Conservation (phyloP, 129 eudicot species). For the Flaveria robusta region DNA sequence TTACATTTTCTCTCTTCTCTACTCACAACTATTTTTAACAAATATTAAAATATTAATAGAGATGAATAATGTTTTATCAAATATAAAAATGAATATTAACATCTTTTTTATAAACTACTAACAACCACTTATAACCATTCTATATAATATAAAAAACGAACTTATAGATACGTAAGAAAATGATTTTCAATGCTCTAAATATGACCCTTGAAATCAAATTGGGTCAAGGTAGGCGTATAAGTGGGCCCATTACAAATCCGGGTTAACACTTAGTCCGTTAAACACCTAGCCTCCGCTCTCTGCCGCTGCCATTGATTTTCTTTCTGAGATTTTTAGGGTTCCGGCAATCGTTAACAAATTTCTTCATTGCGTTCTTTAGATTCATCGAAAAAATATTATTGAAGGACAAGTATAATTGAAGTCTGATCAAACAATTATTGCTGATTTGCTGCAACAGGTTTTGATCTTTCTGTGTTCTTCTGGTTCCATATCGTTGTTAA, state of each 20-base stretch:
- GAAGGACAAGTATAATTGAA: background rate
- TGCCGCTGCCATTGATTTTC: background rate
- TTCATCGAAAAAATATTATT: background rate
- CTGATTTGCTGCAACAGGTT: slow-evolving; percentile 16
- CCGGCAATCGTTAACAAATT: background rate
- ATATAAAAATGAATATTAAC: too few relatives aligned
- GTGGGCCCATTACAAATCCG: background rate
- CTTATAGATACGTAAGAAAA: too few relatives aligned
- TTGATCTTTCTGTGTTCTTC: background rate
- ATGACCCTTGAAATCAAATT: too few relatives aligned
- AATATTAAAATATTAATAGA: too few relatives aligned
- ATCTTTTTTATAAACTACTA: too few relatives aligned
- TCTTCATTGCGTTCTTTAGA: background rate
- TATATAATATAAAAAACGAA: too few relatives aligned
- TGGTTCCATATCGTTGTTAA: background rate
- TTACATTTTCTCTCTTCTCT: too few relatives aligned
- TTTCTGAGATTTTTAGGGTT: slow-evolving; percentile 11
- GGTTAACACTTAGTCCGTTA: background rate
- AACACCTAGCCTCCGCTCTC: too few relatives aligned
- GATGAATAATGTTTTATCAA: too few relatives aligned
- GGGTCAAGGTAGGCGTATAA: background rate
- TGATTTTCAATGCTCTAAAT: too few relatives aligned
- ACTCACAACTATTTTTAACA: too few relatives aligned
- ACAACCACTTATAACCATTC: too few relatives aligned
- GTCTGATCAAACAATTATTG: slow-evolving; percentile 6